Evolutionary conservation across 768 basidiomycete species (phyloP), one percentile per base, ranked within the genome.

Genomic region (Pleurotus citrinopileatus): DNA sequence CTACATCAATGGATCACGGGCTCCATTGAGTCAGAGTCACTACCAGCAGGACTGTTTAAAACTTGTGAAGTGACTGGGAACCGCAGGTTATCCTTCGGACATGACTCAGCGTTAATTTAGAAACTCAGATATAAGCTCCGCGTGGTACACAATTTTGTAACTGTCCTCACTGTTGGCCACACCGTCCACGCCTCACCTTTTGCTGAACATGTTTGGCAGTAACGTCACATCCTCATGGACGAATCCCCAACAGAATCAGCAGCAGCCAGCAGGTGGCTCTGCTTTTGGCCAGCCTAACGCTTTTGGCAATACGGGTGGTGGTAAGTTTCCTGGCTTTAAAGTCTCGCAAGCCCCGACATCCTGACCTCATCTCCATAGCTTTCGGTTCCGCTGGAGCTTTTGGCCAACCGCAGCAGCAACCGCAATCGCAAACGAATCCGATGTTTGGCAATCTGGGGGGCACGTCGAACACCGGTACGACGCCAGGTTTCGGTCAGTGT

Each of bases 371-470:
- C 65, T 26, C 34, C 23, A 48, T 13, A 83, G 82, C 76, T 51
- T 84, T 84, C 65, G 80, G 82, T 58, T 71, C 72, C 25, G 71
- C 78, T 50, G 66, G 65, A 61, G 71, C 82, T 55, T 87, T 88
- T 75, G 81, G 83, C 51, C 84, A 86, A 59, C 70, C 66, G 19
- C 72, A 71, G 48, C 81, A 77, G 60, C 85, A 81, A 58, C 86
- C 81, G 63, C 79, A 79, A 60, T 79, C 78, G 1, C 78, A 76
- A 58, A 79, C 83, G 3, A 91, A 91, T 62, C 87, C 89, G 37
- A 91, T 91, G 87, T 92, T 91, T 66, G 89, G 89, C 45, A 81
- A 78, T 57, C 64, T 84, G 42, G 73, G 70, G 22, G 66, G 70
- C 52, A 59, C 73, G 13, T 60, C 69, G 42, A 61, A 59, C 56